These are phyloP conservation scores for Bretschneidera sinensis DNA, from an alignment of 345 rosid genomes.

Conservation along the genomic window DNA sequence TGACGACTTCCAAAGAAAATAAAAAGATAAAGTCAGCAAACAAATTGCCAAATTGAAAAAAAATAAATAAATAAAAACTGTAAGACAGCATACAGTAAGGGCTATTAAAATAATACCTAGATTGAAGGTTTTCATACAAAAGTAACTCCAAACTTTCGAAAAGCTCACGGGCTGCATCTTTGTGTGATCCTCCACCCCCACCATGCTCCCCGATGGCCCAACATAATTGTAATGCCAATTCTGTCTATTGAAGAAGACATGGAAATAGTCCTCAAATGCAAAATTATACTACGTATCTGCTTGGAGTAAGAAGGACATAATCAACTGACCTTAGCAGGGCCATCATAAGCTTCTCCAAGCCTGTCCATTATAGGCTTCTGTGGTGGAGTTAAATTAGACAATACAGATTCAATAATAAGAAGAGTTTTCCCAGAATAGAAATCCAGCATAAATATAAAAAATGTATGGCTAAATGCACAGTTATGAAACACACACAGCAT, in stretches of 20 bases:
- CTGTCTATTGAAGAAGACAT: constrained; percentile 42
- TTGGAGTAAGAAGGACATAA: constrained; percentile 6
- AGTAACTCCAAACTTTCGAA: constrained; percentile 92
- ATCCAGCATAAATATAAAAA: not conserved
- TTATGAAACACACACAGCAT: not conserved
- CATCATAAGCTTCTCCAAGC: constrained; percentile 94
- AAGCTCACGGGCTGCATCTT: constrained; percentile 94
- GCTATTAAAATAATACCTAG: constrained; percentile 46
- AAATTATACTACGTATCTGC: constrained; percentile 1
- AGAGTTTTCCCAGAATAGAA: not conserved
- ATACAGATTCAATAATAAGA: not conserved
- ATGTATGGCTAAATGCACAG: not conserved
- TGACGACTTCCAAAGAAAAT: constrained; percentile 50
- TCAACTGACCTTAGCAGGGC: constrained; percentile 69
- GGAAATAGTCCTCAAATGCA: constrained; percentile 3
- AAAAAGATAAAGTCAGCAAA: constrained; percentile 4
- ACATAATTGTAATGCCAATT: constrained; percentile 86
- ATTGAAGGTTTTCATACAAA: constrained; percentile 84
- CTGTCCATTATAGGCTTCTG: constrained; percentile 96
- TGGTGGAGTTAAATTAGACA: constrained; percentile 16
- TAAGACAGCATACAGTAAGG: not conserved
- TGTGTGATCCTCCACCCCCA: constrained; percentile 84
- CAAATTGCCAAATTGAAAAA: not conserved
- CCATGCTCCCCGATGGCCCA: constrained; percentile 99
- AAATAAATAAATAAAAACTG: too few species aligned